Evolutionary conservation across 164 flowering plant species (phyloP), one percentile per base, ranked within the genome.

Genomic region (Stephania japonica): DNA sequence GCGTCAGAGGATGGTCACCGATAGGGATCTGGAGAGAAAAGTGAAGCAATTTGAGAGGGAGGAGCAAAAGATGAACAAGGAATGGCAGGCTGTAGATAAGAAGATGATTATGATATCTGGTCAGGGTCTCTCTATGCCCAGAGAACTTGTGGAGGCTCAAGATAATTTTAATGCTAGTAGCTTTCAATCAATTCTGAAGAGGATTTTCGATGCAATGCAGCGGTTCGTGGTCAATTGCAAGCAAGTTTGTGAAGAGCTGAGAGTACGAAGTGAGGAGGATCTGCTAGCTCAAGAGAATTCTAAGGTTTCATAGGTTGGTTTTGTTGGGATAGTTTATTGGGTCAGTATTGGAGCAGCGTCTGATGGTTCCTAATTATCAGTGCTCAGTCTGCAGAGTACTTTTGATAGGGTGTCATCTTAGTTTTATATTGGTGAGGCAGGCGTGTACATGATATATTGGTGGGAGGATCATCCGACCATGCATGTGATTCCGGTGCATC

Each of bases 141-240:
- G 84, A 19, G 79, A 84, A 27, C 73, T 78, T 65, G 86, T 91
- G 42, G 85, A 84, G 75, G 89, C 80, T 77, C 80, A 85, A 44
- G 90, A 82, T 65, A 80, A 86, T 14, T 81, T 84, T 66, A 85
- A 67, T 74, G 43, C 32, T 43, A 70, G 76, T 23, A 87, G 87
- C 73, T 70, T 91, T 16, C 97, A 89, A 73, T 81, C 79, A 0
- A 85, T 90, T 76, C 78, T 96, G 75, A 85, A 82, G 62, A 85
- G 79, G 43, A 83, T 90, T 50, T 92, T 96, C 78, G 94, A 86
- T 75, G 87, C 98, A 65, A 87, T 93, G 95, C 94, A 89, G 77
- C 87, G 77, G 83, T 93, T 88, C 71, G 73, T 87, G 4, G 87
- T 84, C 19, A 80, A 76, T 65, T 89, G 91, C 9, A 63, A 80